Base-by-base conservation (phyloP, 768 basidiomycete species). In the Pholiota conissans region DNA sequence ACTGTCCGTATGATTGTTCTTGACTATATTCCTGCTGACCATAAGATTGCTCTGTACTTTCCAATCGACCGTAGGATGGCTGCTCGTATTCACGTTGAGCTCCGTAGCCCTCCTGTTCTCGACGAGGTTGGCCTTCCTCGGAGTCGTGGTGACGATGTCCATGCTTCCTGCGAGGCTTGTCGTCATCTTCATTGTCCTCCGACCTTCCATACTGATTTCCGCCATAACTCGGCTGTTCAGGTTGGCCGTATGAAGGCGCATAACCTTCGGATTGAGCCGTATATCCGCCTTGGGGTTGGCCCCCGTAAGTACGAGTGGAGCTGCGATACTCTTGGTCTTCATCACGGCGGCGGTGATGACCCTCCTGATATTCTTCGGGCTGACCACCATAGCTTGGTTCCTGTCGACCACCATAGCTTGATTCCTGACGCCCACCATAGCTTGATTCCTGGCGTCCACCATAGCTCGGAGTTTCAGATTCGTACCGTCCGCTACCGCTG, bases 271-370 rank as follows among this genome's bases (percentile, higher is more conserved):
- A 52, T 27, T 50, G 58, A 26, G 52, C 47, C 34, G 50, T 45
- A 48, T 56, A 50, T n/a, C 62, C 63, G 52, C 63, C 63, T 26
- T 52, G 51, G 40, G 30, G 18, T 20, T 45, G 42, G 2, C 42
- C 22, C 10, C 11, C 18, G 24, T 45, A 45, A 11, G 42, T 24
- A 22, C 42, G 55, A 30, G 30, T 16, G 24, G 54, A 26, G 39
- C 30, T 32, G 3, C 45, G 50, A 53, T 59, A 46, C 37, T 58
- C 61, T 52, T 63, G 53, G 51, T 61, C 61, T 16, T 65, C 55
- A 29, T 50, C 58, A 16, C 45, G 58, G 32, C 49, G 49, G 30
- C 60, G 59, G 60, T 61, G 37, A 35, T 35, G 35, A 16, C 39
- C n/a, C 16, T 57, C 58, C 11, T 42, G 26, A 28, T 53, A 52